Evolutionary conservation across 2,329 filamentous ascomycete species (phyloP).

Genomic region (Periconia macrospinosa): DNA sequence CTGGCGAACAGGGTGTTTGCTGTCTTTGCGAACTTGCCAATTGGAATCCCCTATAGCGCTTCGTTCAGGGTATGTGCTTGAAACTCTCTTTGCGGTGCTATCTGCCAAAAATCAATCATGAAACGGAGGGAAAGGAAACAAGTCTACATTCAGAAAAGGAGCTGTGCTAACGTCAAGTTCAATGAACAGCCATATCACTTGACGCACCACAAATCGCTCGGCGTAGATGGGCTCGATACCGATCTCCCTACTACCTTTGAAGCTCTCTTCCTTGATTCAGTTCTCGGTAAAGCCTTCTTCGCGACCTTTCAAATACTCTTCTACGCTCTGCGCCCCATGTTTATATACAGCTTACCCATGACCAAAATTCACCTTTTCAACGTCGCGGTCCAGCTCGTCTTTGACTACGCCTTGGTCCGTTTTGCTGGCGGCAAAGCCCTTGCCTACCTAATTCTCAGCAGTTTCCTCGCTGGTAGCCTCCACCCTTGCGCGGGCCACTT

Average conservation of each 20-base stretch:
- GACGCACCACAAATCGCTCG: constrained; percentile 97
- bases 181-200: constrained; percentile 82
- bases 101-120: neutral
- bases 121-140: neutral
- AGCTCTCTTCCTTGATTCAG: constrained; percentile 89
- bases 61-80: constrained; percentile 73
- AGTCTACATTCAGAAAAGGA: too few relatives aligned
- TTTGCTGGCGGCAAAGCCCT: constrained; percentile 66
- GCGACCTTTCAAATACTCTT: constrained; percentile 99
- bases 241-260: constrained; percentile 92
- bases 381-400: constrained; percentile 72
- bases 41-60: constrained; percentile 93
- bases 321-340: constrained; percentile 95
- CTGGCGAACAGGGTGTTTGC: constrained; percentile 82
- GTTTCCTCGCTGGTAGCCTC: constrained; percentile 89
- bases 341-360: constrained; percentile 86
- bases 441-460: constrained; percentile 82
- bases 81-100: neutral
- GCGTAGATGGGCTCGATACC: constrained; percentile 93
- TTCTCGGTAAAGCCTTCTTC: constrained; percentile 97
- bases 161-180: constrained; percentile 17
- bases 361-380: constrained; percentile 85
- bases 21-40: constrained; percentile 92
- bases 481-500: constrained; percentile 97
- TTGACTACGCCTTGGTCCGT: constrained; percentile 72